Base-by-base conservation (phyloP, 2,329 filamentous ascomycete species). In the Aspergillus tubingensis region DNA sequence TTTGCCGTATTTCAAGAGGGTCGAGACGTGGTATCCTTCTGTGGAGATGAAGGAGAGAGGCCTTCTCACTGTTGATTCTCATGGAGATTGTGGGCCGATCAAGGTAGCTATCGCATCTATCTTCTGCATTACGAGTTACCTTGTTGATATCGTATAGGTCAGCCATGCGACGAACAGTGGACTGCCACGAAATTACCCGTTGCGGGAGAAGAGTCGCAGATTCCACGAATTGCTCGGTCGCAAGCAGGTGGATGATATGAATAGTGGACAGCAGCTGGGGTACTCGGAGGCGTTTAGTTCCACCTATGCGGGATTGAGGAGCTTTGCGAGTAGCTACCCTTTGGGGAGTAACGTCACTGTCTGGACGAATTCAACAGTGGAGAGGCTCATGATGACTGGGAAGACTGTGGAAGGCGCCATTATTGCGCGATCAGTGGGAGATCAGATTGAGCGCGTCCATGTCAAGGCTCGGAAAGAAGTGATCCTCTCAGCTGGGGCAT, bases 91-190 rank as follows among this genome's bases (percentile, higher is more conserved):
- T 23, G 52, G 52, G 2, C 52, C 52, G 3, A 54, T 54, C 2
- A 54, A 54, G 52, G 52, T 54, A 49, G 10, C n/a, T 8, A 15
- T 15, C 11, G 17, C 17, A 36, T 23, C 19, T 19, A 19, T 19
- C 10, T n/a, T 15, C 7, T 38, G 2, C 23, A 5, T 1, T 1
- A 13, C 13, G 30, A 13, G 19, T 8, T 6, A 23, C 50, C 2
- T 3, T 36, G 17, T 11, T 38, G 10, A 44, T 38, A 15, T 13
- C 1, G n/a, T 5, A 3, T 13, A 54, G 52, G 52, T 54, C 25
- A 54, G 52, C 2, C 52, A 54, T 32, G 52, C 39, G 8, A 54
- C 52, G 8, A 54, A 54, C 10, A 54, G 52, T 25, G 52, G 52
- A 3, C 23, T 8, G 23, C 52, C 52, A 15, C 52, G 52, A 6